Conservation (phyloP, 768 basidiomycete species). For the Mycena pura region DNA sequence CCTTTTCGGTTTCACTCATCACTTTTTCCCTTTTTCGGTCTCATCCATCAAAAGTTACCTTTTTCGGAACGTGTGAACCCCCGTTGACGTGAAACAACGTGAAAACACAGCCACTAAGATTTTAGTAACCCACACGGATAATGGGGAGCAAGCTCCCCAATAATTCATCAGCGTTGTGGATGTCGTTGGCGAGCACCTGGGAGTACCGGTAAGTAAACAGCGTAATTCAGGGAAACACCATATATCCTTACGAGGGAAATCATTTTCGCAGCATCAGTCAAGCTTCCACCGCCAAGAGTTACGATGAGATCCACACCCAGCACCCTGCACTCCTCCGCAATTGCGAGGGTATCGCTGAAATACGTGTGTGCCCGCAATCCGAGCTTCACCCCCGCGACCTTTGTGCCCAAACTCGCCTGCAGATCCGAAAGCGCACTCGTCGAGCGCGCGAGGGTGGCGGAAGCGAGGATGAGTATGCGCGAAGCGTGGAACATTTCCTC, state of each 20-base stretch:
- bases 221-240: no score
- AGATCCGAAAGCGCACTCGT: neutral
- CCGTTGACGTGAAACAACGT: no score
- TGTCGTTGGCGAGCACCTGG: no score
- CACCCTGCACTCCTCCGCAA: neutral
- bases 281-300: conserved; percentile 2
- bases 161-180: no score
- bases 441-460: neutral
- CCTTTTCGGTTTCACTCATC: no score
- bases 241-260: neutral
- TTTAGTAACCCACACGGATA: no score
- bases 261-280: conserved; percentile 1
- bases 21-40: no score
- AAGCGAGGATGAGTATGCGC: conserved; percentile 3
- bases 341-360: neutral
- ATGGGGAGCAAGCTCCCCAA: no score
- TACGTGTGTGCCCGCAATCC: neutral
- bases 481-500: conserved; percentile 8
- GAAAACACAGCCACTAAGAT: no score
- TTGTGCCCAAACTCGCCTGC: neutral
- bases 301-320: conserved; percentile 1
- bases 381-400: neutral
- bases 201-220: no score
- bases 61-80: no score
- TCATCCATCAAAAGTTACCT: no score